Evolutionary conservation across 2,329 filamentous ascomycete species (phyloP).

Genomic region (Scedosporium aurantiacum): DNA sequence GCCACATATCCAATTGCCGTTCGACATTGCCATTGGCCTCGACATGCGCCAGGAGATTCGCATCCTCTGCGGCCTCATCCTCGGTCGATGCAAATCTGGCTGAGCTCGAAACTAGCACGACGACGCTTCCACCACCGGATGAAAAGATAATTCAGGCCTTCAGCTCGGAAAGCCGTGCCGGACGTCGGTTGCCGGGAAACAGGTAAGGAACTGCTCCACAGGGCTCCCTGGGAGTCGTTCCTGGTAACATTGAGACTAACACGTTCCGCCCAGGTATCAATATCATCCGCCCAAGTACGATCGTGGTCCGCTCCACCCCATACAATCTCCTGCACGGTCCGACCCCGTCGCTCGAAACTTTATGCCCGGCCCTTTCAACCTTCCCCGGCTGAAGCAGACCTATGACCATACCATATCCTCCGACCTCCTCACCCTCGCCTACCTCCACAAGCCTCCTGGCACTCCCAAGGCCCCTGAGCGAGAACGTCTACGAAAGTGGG

Average conservation of each 20-base stretch:
- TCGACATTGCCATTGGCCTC: constrained; percentile 6
- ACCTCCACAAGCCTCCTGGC: constrained; percentile 75
- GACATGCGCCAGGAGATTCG: constrained; percentile 18
- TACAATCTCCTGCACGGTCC: constrained; percentile 77
- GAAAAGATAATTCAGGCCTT: constrained; percentile 28
- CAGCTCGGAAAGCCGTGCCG: constrained; percentile 22
- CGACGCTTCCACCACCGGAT: constrained; percentile 23
- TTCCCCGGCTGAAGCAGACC: constrained; percentile 79
- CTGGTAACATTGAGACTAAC: background rate
- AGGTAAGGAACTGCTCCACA: constrained; percentile 24
- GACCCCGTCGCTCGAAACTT: constrained; percentile 84
- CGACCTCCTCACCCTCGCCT: constrained; percentile 81
- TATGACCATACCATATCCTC: constrained; percentile 77
- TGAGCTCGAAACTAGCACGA: constrained; percentile 8
- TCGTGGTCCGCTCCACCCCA: constrained; percentile 83
- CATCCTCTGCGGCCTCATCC: constrained; percentile 15
- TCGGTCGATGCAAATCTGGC: constrained; percentile 3
- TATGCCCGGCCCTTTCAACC: constrained; percentile 79
- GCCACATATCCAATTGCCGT: constrained; percentile 9
- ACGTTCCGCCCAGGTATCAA: constrained; percentile 59
- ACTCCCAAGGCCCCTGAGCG: constrained; percentile 40
- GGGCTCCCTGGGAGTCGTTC: background rate
- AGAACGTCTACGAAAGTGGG: constrained; percentile 72
- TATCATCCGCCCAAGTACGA: constrained; percentile 92
- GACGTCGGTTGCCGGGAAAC: constrained; percentile 32